phyloP scores from a whole-genome alignment of 2,329 filamentous ascomycete genomes.

The Didymellaceae sp. region DNA sequence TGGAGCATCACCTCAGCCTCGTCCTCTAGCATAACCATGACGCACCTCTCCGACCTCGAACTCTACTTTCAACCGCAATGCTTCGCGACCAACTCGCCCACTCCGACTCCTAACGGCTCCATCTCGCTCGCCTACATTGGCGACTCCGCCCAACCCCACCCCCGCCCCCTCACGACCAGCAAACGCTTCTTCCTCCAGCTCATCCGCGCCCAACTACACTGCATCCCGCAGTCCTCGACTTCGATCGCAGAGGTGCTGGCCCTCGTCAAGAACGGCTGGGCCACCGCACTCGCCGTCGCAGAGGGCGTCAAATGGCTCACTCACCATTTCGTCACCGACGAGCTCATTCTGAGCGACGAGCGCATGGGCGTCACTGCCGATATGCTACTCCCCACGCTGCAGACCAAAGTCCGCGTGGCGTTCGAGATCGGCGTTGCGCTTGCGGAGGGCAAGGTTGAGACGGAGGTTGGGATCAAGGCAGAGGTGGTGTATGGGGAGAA shows the following conservation, averaged over 20 bases:
- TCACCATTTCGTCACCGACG: constrained; percentile 68
- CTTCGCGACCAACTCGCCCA: constrained; percentile 60
- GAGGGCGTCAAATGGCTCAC: constrained; percentile 68
- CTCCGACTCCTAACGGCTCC: constrained; percentile 43
- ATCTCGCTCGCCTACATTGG: constrained; percentile 77
- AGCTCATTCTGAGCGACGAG: constrained; percentile 69
- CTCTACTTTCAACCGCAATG: constrained; percentile 72
- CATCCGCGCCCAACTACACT: constrained; percentile 71
- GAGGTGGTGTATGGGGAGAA: constrained; percentile 77
- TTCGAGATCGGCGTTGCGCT: constrained; percentile 61
- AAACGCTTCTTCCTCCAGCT: constrained; percentile 78
- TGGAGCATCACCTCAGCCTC: constrained; percentile 74
- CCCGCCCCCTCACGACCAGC: constrained; percentile 66
- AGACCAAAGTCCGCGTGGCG: constrained; percentile 71
- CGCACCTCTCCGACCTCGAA: constrained; percentile 74
- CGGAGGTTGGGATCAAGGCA: constrained; percentile 64
- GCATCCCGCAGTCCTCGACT: constrained; percentile 64
- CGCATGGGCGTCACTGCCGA: constrained; percentile 67
- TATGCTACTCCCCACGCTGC: constrained; percentile 68
- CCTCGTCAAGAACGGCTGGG: constrained; percentile 70
- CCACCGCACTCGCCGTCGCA: constrained; percentile 65
- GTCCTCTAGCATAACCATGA: constrained; percentile 69
- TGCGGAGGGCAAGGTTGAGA: constrained; percentile 54
- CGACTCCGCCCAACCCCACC: constrained; percentile 60
- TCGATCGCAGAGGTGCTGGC: constrained; percentile 64